A percentile compares a stretch with the other conserved stretches of the same genome.
phyloP scores from a whole-genome alignment of 306 rosid species.

The Castanospermum australe region DNA sequence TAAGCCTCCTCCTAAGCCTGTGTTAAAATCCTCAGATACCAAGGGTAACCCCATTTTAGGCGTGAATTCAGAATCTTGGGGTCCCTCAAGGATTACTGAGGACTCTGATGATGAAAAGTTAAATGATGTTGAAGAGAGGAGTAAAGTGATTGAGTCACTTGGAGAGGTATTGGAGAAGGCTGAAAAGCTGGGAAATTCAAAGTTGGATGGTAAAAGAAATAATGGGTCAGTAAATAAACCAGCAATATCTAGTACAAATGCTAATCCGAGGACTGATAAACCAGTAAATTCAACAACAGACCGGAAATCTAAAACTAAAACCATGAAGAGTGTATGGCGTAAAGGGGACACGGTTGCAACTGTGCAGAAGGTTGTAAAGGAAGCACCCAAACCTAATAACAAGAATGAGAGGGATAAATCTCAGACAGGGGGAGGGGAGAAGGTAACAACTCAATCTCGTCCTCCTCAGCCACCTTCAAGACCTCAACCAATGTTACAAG shows the following conservation, averaged over 20 bases:
- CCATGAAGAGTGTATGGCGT: slow-evolving; percentile 93
- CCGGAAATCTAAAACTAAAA: slow-evolving; percentile 70
- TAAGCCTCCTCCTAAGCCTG: slow-evolving; percentile 88
- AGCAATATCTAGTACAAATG: slow-evolving; percentile 25
- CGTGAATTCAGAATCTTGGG: slow-evolving; percentile 41
- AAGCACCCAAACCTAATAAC: slow-evolving; percentile 46
- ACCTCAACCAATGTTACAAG: slow-evolving; percentile 70
- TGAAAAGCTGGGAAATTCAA: slow-evolving; percentile 65
- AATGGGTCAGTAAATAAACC: slow-evolving; percentile 52
- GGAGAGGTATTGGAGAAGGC: slow-evolving; percentile 98
- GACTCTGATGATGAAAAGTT: slow-evolving; percentile 27
- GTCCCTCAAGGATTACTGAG: slow-evolving; percentile 35
- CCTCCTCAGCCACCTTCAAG: slow-evolving; percentile 51
- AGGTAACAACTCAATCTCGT: slow-evolving; percentile 42
- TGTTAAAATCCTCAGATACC: slow-evolving; percentile 52
- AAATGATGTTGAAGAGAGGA: slow-evolving; percentile 57
- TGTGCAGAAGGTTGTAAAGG: slow-evolving; percentile 67
- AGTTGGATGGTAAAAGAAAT: slow-evolving; percentile 42
- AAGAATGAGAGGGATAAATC: slow-evolving; percentile 39
- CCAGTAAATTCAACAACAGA: slow-evolving; percentile 18
- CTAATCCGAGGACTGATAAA: slow-evolving; percentile 33
- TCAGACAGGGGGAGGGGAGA: slow-evolving; percentile 34
- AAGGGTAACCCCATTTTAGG: slow-evolving; percentile 44
- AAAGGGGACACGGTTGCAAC: slow-evolving; percentile 81
- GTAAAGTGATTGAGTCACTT: slow-evolving; percentile 82